Base-by-base conservation (phyloP, 768 basidiomycete genomes). In the Harrya chromipes region DNA sequence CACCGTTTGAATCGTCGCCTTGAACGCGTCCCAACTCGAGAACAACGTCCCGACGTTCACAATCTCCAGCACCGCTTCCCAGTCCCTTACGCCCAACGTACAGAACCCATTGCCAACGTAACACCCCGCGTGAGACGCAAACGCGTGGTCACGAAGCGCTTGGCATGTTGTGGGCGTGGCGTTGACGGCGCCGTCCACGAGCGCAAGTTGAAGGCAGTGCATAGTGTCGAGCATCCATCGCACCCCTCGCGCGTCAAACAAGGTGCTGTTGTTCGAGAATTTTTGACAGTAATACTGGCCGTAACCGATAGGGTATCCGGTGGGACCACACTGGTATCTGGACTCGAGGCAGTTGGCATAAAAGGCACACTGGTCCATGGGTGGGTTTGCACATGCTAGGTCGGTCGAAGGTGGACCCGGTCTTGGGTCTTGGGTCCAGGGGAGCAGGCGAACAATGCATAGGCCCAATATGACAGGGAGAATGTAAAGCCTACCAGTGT, bases 201-300 rank as follows among this genome's bases (percentile, higher is more conserved):
- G 67, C 3, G 66, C 69, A 0, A 50, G 53, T 50, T 78, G 76
- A 8, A 79, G 67, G 47, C 77, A 79, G 42, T 69, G 69, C 75
- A 79, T 75, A 14, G 73, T 74, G 29, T 66, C 58, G 31, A 72
- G 31, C 68, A 78, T 70, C 77, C 76, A 79, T 34, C 53, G 60
- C 47, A 73, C 67, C 0, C 76, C 76, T 5, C 29, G 39, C 0
- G 59, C 14, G 23, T 67, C 67, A 11, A 79, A 62, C 37, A 57
- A 20, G 16, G 31, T 42, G 12, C 65, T 64, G 11, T 67, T 43
- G 19, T 58, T 55, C 12, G 59, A 58, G 60, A 78, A 78, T 14
- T 67, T 72, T 33, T 58, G 53, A 61, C 77, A 79, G 52, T 56
- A 75, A 16, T 67, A 52, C 39, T 69, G 54, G 26, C 77, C 77